Percentiles rank a stretch among this genome's conserved stretches.
These are phyloP conservation scores for Pilobolus umbonatus DNA, from an alignment of 192 early-diverging fungal genomes.

Conservation along the genomic window DNA sequence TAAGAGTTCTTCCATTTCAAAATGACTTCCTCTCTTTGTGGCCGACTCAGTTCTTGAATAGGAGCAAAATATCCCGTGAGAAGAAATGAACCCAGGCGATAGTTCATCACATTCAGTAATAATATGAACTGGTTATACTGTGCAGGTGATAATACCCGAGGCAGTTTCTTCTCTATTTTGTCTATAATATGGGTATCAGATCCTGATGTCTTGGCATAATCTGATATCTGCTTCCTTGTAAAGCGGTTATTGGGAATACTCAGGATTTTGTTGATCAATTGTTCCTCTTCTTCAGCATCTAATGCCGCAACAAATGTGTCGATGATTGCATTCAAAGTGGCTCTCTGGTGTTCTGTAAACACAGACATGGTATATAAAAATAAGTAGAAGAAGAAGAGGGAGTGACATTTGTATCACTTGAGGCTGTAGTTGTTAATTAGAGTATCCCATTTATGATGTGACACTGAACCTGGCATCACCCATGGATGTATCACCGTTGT, in stretches of 20 bases:
- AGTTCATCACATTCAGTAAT: conserved; percentile 29
- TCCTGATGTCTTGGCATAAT: not conserved
- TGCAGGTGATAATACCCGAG: not conserved
- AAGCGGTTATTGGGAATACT: not conserved
- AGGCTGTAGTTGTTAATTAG: no score
- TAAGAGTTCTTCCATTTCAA: conserved; percentile 20
- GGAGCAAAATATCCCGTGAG: conserved; percentile 28
- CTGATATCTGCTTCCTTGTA: not conserved
- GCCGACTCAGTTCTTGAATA: conserved; percentile 27
- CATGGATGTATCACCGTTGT: no score
- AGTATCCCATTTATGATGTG: no score
- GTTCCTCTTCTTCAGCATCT: conserved; percentile 26
- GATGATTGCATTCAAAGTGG: conserved; percentile 38
- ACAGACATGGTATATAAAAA: no score
- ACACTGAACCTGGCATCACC: no score
- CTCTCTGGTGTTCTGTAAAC: no score
- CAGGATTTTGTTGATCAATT: not conserved
- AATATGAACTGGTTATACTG: not conserved
- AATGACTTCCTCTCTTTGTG: conserved; percentile 32
- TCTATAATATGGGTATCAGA: not conserved
- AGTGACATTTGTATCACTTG: no score
- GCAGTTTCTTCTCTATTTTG: not conserved
- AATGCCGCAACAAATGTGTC: conserved; percentile 47
- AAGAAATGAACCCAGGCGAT: conserved; percentile 21
- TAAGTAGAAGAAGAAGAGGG: no score